phyloP scores from a whole-genome alignment of 345 rosid genomes.

The Rhodamnia rubescens region DNA sequence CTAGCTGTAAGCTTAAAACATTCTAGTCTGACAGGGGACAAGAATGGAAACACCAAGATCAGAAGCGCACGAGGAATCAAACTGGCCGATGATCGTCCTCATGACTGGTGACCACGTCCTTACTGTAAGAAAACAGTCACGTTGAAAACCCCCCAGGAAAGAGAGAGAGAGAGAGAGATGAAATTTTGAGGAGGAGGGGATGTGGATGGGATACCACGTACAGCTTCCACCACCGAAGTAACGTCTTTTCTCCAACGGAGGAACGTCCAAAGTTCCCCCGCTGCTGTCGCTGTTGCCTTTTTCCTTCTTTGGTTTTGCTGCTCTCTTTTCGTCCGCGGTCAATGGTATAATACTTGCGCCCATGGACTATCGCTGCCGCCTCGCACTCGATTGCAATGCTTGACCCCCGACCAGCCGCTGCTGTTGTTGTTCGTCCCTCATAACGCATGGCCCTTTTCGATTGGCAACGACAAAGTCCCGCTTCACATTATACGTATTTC shows the following conservation, averaged over 20 bases:
- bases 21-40: not conserved
- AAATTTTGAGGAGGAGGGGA: not conserved
- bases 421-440: not conserved
- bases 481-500: not conserved
- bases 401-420: not conserved
- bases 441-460: not conserved
- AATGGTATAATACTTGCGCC: not conserved
- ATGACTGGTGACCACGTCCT: not conserved
- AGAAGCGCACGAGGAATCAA: not conserved
- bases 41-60: not conserved
- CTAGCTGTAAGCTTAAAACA: not conserved
- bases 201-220: not conserved
- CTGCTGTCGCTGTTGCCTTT: not conserved
- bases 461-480: not conserved
- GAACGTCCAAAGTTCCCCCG: not conserved
- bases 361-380: not conserved
- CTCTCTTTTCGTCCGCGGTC: not conserved
- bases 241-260: not conserved
- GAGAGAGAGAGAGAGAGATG: not conserved
- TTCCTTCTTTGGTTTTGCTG: not conserved
- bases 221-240: not conserved
- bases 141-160: not conserved
- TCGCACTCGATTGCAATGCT: not conserved
- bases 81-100: not conserved
- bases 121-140: not conserved